Base-by-base conservation (phyloP, 371 early-diverging fungal species). In the Coemansia sp. region DNA sequence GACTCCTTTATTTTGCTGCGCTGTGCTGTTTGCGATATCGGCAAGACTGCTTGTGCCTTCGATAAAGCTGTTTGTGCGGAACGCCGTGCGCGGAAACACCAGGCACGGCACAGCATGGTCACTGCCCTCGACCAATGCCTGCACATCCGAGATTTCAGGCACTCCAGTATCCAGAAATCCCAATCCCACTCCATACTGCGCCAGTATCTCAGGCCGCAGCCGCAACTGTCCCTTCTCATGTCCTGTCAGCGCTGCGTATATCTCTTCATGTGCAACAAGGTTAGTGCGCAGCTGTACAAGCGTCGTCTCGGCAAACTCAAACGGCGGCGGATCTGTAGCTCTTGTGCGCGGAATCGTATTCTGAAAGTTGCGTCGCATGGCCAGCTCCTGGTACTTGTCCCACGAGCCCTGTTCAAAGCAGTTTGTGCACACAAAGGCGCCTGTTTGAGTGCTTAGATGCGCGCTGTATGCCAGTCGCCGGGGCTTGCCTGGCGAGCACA, bases 381-480 rank as follows among this genome's bases (percentile, higher is more conserved):
- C 82, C 11, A 81, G 66, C 51, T 74, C 62, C 54, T 62, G 67
- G 69, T 82, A 82, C 47, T 79, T 72, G 2, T 70, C 71, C 82
- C 82, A 82, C 21, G 82, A 20, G 0, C 82, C 82, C 52, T 71
- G 75, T 61, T 69, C 69, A 61, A 82, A 82, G 59, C 82, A 82
- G 48, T 62, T 64, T 0, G 78, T 82, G 57, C 82, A 82, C 30
- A 72, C 72, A 69, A 73, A 82, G 8, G 59, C 55, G 3, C 79
- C 75, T 0, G 71, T 73, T 44, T 55, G 62, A 5, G 78, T 78
- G 50, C 62, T 72, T n/a, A 82, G 62, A 25, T 79, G 78, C 25
- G 82, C 82, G 58, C 65, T 72, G 67, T 82, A 82, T 6, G 82
- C 75, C 57, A 72, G 63, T 11, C 82, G 80, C 61, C 72, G 69